phyloP scores from a whole-genome alignment of 805 yeast species.

The Kluyveromyces siamensis region DNA sequence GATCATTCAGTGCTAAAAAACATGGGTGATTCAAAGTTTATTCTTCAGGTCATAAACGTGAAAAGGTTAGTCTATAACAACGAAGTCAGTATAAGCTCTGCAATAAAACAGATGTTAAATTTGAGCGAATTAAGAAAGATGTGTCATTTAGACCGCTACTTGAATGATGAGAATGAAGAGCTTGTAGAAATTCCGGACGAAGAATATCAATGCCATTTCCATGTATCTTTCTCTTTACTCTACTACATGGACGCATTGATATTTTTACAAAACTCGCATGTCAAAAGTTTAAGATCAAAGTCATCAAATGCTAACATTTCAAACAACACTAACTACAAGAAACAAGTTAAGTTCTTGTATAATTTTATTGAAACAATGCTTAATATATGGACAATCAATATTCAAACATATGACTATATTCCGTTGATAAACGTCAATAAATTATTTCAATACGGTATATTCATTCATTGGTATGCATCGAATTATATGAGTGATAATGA shows the following conservation, averaged over 20 bases:
- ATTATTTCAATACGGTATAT: conserved; percentile 2
- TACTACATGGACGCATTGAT: conserved; percentile 4
- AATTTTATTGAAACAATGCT: background rate
- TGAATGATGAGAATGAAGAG: background rate
- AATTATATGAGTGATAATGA: background rate
- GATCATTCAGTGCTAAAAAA: conserved; percentile 1
- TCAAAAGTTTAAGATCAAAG: background rate
- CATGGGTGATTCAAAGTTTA: background rate
- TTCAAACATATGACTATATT: conserved; percentile 1
- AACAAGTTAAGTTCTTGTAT: background rate
- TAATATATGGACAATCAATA: conserved; percentile 1
- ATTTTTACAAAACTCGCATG: conserved; percentile 1
- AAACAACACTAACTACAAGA: background rate
- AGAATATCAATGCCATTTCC: background rate
- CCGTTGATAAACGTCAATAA: conserved; percentile 4
- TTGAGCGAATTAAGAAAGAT: background rate
- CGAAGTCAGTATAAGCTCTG: background rate
- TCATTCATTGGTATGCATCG: conserved; percentile 3
- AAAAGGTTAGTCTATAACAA: conserved; percentile 2
- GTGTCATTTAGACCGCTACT: background rate
- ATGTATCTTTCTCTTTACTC: background rate
- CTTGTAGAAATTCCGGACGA: background rate
- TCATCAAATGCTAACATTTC: background rate
- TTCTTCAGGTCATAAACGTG: conserved; percentile 2
- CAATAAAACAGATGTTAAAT: conserved; percentile 1